Conservation (phyloP, 1,284 basidiomycete genomes). For the Filobasidium uniguttulatum region DNA sequence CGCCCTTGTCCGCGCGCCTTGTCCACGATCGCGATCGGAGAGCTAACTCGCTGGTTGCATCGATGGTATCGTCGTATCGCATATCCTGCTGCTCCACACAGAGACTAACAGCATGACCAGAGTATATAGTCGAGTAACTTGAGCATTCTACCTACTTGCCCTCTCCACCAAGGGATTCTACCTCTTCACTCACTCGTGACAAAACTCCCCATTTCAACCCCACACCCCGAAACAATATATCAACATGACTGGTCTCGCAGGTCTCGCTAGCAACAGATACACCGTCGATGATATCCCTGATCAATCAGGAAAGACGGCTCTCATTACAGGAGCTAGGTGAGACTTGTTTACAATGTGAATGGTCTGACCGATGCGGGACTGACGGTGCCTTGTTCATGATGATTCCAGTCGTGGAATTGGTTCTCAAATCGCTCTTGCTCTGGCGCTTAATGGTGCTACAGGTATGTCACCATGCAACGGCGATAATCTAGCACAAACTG, state of each 20-base stretch:
- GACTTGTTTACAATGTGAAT: conserved; percentile 10
- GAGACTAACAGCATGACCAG: not conserved
- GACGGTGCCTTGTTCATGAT: conserved; percentile 14
- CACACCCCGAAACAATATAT: not conserved
- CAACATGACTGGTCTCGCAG: conserved; percentile 20
- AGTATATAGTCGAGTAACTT: not conserved
- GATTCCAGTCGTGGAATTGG: conserved; percentile 5
- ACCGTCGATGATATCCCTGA: conserved; percentile 30
- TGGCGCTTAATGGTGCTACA: conserved; percentile 10
- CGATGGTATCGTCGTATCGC: not conserved
- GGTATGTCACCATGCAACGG: conserved; percentile 1
- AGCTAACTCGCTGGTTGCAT: too few species aligned
- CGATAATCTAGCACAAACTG: not conserved
- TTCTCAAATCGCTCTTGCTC: conserved; percentile 3
- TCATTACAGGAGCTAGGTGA: conserved; percentile 28
- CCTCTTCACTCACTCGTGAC: not conserved
- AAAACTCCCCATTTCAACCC: not conserved
- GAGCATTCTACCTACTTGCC: not conserved
- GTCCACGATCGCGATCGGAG: too few species aligned
- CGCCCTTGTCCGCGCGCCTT: too few species aligned
- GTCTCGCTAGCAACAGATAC: conserved; percentile 29
- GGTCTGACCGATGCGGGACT: conserved; percentile 11
- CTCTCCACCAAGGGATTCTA: too few species aligned
- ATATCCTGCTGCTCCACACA: not conserved
- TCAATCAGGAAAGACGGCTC: conserved; percentile 27